Conservation (phyloP, 768 basidiomycete species). For the Mycena capillaripes region DNA sequence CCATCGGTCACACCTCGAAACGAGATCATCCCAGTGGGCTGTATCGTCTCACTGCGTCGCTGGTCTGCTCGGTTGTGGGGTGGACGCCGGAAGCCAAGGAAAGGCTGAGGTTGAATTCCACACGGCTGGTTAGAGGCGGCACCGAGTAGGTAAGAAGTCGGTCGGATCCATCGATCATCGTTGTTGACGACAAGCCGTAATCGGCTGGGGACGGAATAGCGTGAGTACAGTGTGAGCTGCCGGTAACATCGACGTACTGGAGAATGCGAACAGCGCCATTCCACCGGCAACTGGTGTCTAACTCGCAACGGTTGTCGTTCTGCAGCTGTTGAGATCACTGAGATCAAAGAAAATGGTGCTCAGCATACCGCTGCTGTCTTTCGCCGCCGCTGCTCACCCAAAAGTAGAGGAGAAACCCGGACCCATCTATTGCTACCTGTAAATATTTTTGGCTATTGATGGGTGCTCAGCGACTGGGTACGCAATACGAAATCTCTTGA, state of each 20-base stretch:
- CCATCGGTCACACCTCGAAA: neutral
- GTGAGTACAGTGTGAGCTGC: neutral
- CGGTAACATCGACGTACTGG: constrained; percentile 6
- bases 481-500: no score
- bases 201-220: constrained; percentile 5
- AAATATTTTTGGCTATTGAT: no score
- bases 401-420: no score
- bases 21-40: constrained; percentile 10
- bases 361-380: no score
- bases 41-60: constrained; percentile 13
- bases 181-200: neutral
- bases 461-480: no score
- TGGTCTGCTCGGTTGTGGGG: neutral
- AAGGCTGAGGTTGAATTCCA: neutral
- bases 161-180: constrained; percentile 2
- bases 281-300: constrained; percentile 10
- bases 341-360: no score
- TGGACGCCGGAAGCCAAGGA: neutral
- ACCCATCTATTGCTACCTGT: no score
- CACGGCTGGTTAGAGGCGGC: neutral
- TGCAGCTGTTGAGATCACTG: no score
- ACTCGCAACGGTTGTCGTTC: no score
- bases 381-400: no score
- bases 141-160: neutral
- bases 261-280: constrained; percentile 3